Conservation (phyloP, 1,139 yeast genomes). For the Scheffersomyces stambukii region DNA sequence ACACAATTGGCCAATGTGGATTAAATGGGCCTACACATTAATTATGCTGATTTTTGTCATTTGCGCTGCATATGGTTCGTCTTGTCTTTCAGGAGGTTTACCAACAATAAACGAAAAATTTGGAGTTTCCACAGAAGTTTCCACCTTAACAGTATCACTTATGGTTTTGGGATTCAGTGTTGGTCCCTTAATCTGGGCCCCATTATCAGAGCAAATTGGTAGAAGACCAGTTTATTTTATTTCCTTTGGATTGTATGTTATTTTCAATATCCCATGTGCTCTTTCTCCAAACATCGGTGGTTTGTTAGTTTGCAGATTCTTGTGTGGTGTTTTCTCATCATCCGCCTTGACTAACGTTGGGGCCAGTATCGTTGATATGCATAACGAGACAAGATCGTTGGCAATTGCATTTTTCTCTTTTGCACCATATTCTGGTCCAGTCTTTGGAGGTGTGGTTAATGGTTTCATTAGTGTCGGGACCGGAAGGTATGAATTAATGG, state of each 20-base stretch:
- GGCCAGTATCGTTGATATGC: conserved; percentile 86
- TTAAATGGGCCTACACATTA: conserved; percentile 68
- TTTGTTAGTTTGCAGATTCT: conserved; percentile 71
- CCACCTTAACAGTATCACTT: conserved; percentile 72
- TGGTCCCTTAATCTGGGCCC: conserved; percentile 91
- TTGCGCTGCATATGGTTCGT: conserved; percentile 86
- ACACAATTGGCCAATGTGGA: conserved; percentile 63
- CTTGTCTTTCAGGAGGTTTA: conserved; percentile 84
- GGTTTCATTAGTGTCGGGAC: conserved; percentile 78
- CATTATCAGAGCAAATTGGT: conserved; percentile 81
- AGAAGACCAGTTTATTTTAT: conserved; percentile 79
- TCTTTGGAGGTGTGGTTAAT: conserved; percentile 82
- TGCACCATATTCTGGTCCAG: conserved; percentile 93
- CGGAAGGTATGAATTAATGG: conserved; percentile 61
- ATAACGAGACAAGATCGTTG: conserved; percentile 74
- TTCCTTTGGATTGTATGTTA: conserved; percentile 67
- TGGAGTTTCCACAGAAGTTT: conserved; percentile 70
- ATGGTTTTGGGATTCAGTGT: conserved; percentile 88
- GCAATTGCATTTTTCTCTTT: conserved; percentile 90
- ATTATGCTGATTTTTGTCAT: conserved; percentile 66
- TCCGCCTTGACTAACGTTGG: conserved; percentile 86
- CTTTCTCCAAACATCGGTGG: conserved; percentile 81
- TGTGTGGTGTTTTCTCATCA: conserved; percentile 83
- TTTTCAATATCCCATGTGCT: conserved; percentile 88
- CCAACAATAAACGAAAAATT: conserved; percentile 59